These are phyloP conservation scores for Usnea hakonensis DNA, from an alignment of 495 filamentous ascomycete species.

Conservation along the genomic window DNA sequence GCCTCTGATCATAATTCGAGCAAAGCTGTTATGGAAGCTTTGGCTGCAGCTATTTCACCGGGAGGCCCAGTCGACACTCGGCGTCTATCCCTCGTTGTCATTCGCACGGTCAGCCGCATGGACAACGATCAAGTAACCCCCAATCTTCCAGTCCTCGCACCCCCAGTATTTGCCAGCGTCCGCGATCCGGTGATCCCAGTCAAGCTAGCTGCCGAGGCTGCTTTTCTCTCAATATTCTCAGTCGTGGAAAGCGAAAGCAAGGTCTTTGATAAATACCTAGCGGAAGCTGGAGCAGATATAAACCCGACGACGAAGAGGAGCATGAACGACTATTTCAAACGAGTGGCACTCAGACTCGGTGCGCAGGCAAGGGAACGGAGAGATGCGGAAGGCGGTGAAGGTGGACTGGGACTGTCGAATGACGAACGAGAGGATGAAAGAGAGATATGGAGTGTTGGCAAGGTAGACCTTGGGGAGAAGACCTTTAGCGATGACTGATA, in stretches of 20 bases:
- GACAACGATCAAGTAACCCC: slow-evolving; percentile 69
- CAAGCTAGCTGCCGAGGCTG: slow-evolving; percentile 90
- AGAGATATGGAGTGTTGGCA: slow-evolving; percentile 93
- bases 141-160: slow-evolving; percentile 68
- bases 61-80: slow-evolving; percentile 74
- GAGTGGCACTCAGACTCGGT: slow-evolving; percentile 73
- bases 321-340: slow-evolving; percentile 97
- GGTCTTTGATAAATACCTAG: slow-evolving; percentile 88
- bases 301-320: slow-evolving; percentile 67
- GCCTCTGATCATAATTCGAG: slow-evolving; percentile 46
- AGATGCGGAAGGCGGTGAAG: slow-evolving; percentile 83
- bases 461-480: slow-evolving; percentile 70
- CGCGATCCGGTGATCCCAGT: slow-evolving; percentile 92
- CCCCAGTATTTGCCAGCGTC: slow-evolving; percentile 81
- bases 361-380: slow-evolving; percentile 76
- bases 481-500: slow-evolving; percentile 8
- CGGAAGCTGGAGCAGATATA: slow-evolving; percentile 51
- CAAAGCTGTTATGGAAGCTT: slow-evolving; percentile 68
- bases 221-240: slow-evolving; percentile 87
- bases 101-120: slow-evolving; percentile 72
- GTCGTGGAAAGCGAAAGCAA: slow-evolving; percentile 78
- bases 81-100: slow-evolving; percentile 78
- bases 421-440: slow-evolving; percentile 90
- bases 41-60: slow-evolving; percentile 66
- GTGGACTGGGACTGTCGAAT: slow-evolving; percentile 72